A percentile compares a stretch with the other conserved stretches of the same genome.
These are phyloP conservation scores for Rhodotorula sphaerocarpa DNA, from an alignment of 768 basidiomycete species.

Conservation along the genomic window DNA sequence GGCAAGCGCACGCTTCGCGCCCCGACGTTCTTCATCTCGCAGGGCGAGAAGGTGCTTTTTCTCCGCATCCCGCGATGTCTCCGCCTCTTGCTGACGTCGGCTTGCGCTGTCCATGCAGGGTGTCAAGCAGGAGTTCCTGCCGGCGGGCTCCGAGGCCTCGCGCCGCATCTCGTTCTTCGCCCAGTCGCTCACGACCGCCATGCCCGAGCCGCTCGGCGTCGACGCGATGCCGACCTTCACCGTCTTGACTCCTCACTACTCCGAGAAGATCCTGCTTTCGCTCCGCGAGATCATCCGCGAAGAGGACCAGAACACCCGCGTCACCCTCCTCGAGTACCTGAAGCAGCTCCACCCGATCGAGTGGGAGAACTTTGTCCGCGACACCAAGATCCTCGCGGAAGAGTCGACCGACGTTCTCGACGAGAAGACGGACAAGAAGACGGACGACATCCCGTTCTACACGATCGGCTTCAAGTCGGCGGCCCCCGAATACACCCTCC, in stretches of 20 bases:
- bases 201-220: conserved; percentile 86
- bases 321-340: conserved; percentile 92
- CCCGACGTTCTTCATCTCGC: conserved; percentile 96
- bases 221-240: conserved; percentile 99
- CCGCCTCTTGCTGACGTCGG: not conserved
- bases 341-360: conserved; percentile 97
- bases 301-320: conserved; percentile 92
- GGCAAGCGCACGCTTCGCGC: conserved; percentile 87
- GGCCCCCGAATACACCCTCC: conserved; percentile 93
- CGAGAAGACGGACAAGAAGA: conserved; percentile 57
- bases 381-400: conserved; percentile 96
- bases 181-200: conserved; percentile 87
- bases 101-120: conserved; percentile 42
- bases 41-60: conserved; percentile 59
- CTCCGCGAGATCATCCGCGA: conserved; percentile 97
- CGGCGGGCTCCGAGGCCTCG: conserved; percentile 85
- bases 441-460: conserved; percentile 92
- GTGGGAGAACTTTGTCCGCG: conserved; percentile 99
- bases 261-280: conserved; percentile 95
- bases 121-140: conserved; percentile 83
- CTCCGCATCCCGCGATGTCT: not conserved
- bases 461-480: conserved; percentile 99
- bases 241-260: conserved; percentile 95
- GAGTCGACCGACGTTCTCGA: conserved; percentile 63
- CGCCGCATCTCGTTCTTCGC: conserved; percentile 98